Evolutionary conservation across 2,329 filamentous ascomycete species (phyloP).

Genomic region (Neopestalotiopsis sp.): DNA sequence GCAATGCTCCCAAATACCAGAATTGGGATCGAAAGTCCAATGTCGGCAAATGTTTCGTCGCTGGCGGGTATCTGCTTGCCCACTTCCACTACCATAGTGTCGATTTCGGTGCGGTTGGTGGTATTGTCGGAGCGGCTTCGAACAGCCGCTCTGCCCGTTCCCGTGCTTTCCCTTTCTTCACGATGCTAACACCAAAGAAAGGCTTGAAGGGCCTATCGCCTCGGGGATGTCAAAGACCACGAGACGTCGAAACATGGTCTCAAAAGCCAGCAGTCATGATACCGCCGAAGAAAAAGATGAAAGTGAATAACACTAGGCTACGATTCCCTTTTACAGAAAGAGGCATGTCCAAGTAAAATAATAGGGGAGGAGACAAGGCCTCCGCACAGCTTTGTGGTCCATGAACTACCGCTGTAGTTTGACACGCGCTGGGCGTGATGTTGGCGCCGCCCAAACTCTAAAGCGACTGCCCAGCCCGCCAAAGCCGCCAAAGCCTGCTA

Average conservation of each 20-base stretch:
- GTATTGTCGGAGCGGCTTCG: neutral
- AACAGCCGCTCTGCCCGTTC: neutral
- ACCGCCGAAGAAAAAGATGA: neutral
- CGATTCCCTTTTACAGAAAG: neutral
- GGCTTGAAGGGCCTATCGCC: neutral
- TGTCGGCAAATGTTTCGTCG: neutral
- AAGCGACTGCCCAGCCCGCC: neutral
- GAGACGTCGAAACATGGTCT: neutral
- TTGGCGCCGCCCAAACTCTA: neutral
- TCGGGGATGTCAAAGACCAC: neutral
- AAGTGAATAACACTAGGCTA: neutral
- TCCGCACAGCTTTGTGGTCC: neutral
- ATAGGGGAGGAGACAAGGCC: neutral
- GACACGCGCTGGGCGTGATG: neutral
- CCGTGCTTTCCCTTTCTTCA: neutral
- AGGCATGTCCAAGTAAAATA: neutral
- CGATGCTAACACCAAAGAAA: neutral
- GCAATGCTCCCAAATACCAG: conserved; percentile 42
- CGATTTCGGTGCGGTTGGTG: neutral
- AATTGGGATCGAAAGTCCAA: conserved; percentile 35
- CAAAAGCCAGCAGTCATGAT: neutral
- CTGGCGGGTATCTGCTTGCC: conserved; percentile 2
- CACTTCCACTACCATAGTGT: conserved; percentile 11
- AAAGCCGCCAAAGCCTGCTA: neutral
- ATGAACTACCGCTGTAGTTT: neutral